Conservation (phyloP, 1,284 basidiomycete species). For the Ceratobasidium sp. region DNA sequence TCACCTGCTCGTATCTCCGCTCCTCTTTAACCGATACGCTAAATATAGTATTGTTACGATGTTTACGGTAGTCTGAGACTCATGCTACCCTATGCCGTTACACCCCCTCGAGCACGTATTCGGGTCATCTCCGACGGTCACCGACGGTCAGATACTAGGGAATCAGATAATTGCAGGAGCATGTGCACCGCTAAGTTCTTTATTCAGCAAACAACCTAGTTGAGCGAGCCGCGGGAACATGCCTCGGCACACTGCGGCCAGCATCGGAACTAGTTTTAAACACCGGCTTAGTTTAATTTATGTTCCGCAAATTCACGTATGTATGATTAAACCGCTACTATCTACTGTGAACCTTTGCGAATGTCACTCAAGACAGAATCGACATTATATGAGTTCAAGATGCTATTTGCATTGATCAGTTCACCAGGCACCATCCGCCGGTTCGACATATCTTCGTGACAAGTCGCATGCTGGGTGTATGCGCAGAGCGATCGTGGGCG, state of each 20-base stretch:
- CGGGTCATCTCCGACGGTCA: neutral
- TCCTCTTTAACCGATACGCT: too few relatives aligned
- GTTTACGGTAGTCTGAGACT: too few relatives aligned
- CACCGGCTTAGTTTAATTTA: neutral
- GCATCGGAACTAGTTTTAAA: too few relatives aligned
- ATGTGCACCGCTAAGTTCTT: conserved; percentile 3
- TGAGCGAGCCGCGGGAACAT: neutral
- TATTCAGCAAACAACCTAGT: neutral
- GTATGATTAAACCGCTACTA: neutral
- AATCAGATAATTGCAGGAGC: too few relatives aligned
- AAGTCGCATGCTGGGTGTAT: neutral
- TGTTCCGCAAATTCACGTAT: too few relatives aligned
- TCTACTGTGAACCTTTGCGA: neutral
- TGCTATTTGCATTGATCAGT: neutral
- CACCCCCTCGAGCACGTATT: neutral
- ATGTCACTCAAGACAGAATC: too few relatives aligned
- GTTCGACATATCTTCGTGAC: neutral
- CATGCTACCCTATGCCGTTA: neutral
- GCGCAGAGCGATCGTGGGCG: neutral
- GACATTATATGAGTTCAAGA: too few relatives aligned
- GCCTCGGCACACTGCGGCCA: too few relatives aligned
- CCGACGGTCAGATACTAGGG: conserved; percentile 6
- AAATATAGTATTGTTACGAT: too few relatives aligned
- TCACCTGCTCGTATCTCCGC: too few relatives aligned
- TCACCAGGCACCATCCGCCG: neutral